phyloP scores from a whole-genome alignment of 176 grass and related monocot species.

The Aegilops speltoides region DNA sequence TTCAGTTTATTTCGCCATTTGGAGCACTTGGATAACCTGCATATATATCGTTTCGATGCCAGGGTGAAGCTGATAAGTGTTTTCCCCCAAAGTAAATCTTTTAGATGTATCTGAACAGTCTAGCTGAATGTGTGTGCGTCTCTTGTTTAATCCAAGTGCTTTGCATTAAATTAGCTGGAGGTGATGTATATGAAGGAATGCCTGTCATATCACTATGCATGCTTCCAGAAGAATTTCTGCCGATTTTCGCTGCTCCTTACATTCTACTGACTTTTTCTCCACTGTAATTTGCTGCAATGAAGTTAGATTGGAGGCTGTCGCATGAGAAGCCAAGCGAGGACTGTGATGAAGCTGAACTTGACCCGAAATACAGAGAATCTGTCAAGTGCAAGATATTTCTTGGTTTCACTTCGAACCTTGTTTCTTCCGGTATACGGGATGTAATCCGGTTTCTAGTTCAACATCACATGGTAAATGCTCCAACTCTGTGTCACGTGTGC shows the following conservation, averaged over 20 bases:
- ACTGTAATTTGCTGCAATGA: constrained; percentile 30
- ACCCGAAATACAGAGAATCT: constrained; percentile 74
- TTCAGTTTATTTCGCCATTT: background rate
- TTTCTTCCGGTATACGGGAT: constrained; percentile 90
- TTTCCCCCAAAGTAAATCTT: background rate
- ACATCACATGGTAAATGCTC: constrained; percentile 81
- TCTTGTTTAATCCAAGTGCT: background rate
- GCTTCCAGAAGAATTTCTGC: background rate
- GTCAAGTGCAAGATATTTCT: constrained; percentile 96
- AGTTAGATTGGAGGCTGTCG: constrained; percentile 92
- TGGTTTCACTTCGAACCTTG: constrained; percentile 94
- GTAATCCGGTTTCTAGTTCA: constrained; percentile 76
- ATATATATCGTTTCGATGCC: background rate
- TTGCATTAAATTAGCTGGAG: background rate
- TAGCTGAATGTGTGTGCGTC: background rate
- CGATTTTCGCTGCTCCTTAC: background rate
- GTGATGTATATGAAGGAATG: background rate
- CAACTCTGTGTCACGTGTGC: background rate
- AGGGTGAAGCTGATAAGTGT: background rate
- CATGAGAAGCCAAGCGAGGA: constrained; percentile 69
- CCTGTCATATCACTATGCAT: background rate
- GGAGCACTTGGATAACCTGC: background rate
- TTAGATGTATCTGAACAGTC: background rate
- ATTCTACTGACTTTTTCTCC: constrained; percentile 13
- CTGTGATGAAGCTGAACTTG: constrained; percentile 65